Conservation (phyloP, 1,284 basidiomycete genomes). For the Trametes hirsuta region DNA sequence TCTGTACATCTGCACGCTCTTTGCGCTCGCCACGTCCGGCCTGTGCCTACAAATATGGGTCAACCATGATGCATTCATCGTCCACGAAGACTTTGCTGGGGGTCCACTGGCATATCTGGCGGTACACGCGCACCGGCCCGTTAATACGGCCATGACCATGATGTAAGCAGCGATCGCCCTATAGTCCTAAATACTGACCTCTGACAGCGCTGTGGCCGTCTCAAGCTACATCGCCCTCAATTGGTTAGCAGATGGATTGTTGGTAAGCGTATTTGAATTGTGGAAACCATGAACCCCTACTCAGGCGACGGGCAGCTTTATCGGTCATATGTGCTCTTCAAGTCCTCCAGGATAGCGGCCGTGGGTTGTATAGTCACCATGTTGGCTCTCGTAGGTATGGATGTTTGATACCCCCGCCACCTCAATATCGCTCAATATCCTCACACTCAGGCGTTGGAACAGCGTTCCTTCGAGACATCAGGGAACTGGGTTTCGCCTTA, state of each 20-base stretch:
- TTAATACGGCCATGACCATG: conserved; percentile 29
- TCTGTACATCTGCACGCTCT: conserved; percentile 20
- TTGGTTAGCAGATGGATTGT: conserved; percentile 37
- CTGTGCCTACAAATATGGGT: conserved; percentile 31
- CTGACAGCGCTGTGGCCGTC: not conserved
- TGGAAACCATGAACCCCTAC: not conserved
- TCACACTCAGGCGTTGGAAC: conserved; percentile 29
- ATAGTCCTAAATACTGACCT: not conserved
- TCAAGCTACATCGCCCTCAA: conserved; percentile 37
- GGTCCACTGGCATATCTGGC: conserved; percentile 31
- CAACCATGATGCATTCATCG: conserved; percentile 29
- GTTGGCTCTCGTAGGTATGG: conserved; percentile 24
- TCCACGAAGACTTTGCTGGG: conserved; percentile 19
- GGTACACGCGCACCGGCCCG: conserved; percentile 19
- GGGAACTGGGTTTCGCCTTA: conserved; percentile 25
- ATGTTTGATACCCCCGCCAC: not conserved
- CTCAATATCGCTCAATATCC: not conserved
- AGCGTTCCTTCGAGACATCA: conserved; percentile 29
- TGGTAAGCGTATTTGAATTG: conserved; percentile 27
- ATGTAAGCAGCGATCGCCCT: conserved; percentile 31
- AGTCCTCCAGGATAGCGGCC: not conserved
- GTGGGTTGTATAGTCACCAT: not conserved
- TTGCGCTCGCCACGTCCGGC: conserved; percentile 28
- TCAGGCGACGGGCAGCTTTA: conserved; percentile 25
- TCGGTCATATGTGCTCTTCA: conserved; percentile 30